Base-by-base conservation (phyloP, 805 yeast genomes). In the Ogataea philodendri region DNA sequence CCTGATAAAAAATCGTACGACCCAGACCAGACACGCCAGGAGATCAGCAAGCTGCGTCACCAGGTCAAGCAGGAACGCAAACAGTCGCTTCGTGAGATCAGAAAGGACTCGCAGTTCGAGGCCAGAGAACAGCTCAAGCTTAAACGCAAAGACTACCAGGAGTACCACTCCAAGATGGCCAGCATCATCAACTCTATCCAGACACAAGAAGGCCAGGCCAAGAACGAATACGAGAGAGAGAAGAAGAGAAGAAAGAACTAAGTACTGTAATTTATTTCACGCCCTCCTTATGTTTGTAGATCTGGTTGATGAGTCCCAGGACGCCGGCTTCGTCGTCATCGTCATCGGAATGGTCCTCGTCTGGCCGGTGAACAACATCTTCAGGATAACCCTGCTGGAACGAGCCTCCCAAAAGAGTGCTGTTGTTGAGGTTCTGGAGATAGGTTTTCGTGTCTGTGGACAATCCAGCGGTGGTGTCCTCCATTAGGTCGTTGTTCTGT, bases 1-100 rank as follows among this genome's bases (percentile, higher is more conserved):
- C 96, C 96, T 38, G 96, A 87, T 57, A 85, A 80, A 76, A 89
- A 85, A 66, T 84, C 94, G 7, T 84, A 87, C 60, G 96, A 90
- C 59, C 74, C 83, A 34, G 84, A 89, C 58, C 72, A 79, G 49
- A 79, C 82, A 42, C 74, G 93, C 62, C 85, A 80, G 48, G 97
- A 93, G 61, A 64, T 85, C 49, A 73, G 72, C 58, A 93, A 93
- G 70, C 74, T 90, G 68, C 77, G 75, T 63, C 79, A 83, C 14
- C 86, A 84, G 65, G 66, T 88, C 62, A 93, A 93, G 78, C 84
- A 88, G 63, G 98, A 93, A 65, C 78, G 81, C 58, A 93, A 93
- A 66, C 75, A 81, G 49, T 81, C 89, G 0, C 63, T 93, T 65
- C 85, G 89, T 54, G 97, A 93, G 55, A 72, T 93, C 51, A 81